These are phyloP conservation scores for Phytophthora sp. DNA, from an alignment of 352 stramenopile species.

Conservation along the genomic window DNA sequence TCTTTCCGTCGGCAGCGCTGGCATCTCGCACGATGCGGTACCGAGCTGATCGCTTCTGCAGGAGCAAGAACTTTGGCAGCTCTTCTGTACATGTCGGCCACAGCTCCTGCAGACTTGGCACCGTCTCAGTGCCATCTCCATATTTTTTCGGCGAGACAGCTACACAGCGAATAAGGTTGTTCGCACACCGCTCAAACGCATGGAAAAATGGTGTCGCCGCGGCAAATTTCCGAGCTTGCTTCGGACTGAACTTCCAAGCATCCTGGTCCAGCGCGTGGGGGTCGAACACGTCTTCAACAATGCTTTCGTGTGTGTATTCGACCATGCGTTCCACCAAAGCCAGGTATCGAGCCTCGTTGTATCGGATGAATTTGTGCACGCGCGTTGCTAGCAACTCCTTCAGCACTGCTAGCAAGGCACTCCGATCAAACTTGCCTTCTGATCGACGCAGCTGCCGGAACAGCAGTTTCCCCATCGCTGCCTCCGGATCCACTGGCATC, in stretches of 20 bases:
- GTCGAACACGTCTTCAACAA: constrained; percentile 47
- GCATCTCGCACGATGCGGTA: constrained; percentile 42
- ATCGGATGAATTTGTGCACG: constrained; percentile 64
- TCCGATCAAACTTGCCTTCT: constrained; percentile 1
- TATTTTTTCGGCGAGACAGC: constrained; percentile 8
- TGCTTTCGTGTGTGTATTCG: constrained; percentile 41
- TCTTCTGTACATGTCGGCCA: constrained; percentile 55
- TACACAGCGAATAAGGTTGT: constrained; percentile 45
- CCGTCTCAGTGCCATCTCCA: background rate
- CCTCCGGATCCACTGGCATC: constrained; percentile 47
- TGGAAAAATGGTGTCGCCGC: constrained; percentile 27
- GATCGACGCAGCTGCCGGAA: constrained; percentile 55
- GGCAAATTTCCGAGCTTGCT: constrained; percentile 23
- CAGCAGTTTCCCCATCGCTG: constrained; percentile 59
- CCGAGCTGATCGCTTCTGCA: constrained; percentile 62
- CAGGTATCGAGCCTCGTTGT: constrained; percentile 49
- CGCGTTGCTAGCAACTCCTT: constrained; percentile 58
- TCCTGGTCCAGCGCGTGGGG: constrained; percentile 42
- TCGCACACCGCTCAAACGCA: constrained; percentile 33
- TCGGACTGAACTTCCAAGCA: constrained; percentile 34
- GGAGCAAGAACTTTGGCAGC: constrained; percentile 60
- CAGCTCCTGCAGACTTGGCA: constrained; percentile 39
- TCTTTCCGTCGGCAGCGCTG: background rate
- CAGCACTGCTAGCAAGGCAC: constrained; percentile 37
- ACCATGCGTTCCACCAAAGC: constrained; percentile 54